Percentiles rank a stretch among this genome's conserved stretches.
These are phyloP conservation scores for Brassica hybrid DNA, from an alignment of 441 rosid species.

Conservation along the genomic window DNA sequence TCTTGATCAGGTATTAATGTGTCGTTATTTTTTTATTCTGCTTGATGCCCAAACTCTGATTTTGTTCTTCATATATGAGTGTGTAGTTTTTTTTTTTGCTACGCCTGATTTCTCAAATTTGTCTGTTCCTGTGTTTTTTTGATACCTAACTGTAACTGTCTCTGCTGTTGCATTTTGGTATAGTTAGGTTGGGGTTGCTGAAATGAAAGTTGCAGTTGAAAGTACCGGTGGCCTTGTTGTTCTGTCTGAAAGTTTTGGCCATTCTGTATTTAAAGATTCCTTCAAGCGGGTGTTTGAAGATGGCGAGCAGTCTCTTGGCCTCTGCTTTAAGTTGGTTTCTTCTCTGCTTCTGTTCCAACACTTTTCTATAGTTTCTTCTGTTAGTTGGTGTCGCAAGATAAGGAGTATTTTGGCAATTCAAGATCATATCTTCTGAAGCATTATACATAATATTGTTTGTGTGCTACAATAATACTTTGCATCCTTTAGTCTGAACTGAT, in stretches of 20 bases:
- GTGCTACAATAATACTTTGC: slow-evolving; percentile 6
- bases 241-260: slow-evolving; percentile 98
- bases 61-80: slow-evolving; percentile 16
- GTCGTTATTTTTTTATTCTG: slow-evolving; percentile 33
- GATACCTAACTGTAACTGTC: slow-evolving; percentile 39
- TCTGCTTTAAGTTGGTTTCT: slow-evolving; percentile 85
- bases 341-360: slow-evolving; percentile 23
- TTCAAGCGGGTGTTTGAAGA: slow-evolving; percentile 91
- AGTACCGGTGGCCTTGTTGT: slow-evolving; percentile 98
- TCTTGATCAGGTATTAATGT: slow-evolving; percentile 87
- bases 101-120: slow-evolving; percentile 3
- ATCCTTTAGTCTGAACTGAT: slow-evolving; percentile 21
- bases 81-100: neutral
- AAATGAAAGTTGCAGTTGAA: slow-evolving; percentile 98
- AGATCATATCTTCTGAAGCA: slow-evolving; percentile 21
- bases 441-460: slow-evolving; percentile 11
- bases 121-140: neutral
- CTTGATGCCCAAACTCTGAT: slow-evolving; percentile 23
- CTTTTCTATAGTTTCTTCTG: slow-evolving; percentile 20
- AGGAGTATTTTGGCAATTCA: slow-evolving; percentile 8
- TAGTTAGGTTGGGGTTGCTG: slow-evolving; percentile 97
- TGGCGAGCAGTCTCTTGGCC: slow-evolving; percentile 96
- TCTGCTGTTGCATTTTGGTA: slow-evolving; percentile 47
- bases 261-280: slow-evolving; percentile 96
- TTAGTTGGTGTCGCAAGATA: slow-evolving; percentile 23